These are phyloP conservation scores for Populus euphratica DNA, from an alignment of 345 rosid species.

Conservation along the genomic window DNA sequence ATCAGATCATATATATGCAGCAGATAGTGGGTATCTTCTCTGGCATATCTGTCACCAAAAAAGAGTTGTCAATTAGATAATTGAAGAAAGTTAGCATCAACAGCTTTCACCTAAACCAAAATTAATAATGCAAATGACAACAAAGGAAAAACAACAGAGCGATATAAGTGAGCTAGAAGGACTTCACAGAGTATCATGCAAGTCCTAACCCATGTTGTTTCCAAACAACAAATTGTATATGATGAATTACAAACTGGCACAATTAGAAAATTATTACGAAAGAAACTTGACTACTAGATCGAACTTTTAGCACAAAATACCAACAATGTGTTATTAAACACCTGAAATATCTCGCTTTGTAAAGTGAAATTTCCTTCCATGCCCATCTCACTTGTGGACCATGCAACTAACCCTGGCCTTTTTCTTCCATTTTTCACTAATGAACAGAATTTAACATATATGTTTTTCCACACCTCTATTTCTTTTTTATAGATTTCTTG, in stretches of 20 bases:
- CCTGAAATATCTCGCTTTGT: neutral
- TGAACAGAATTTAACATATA: neutral
- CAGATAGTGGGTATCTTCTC: constrained; percentile 94
- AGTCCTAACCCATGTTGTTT: neutral
- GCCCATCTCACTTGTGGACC: neutral
- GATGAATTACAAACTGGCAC: neutral
- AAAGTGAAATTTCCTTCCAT: neutral
- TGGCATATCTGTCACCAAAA: constrained; percentile 67
- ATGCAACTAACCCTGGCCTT: neutral
- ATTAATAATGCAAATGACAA: neutral
- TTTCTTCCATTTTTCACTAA: neutral
- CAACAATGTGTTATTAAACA: neutral
- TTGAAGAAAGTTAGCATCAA: neutral
- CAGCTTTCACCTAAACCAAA: neutral
- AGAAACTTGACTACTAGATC: neutral
- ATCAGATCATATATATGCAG: constrained; percentile 74
- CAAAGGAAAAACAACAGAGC: neutral
- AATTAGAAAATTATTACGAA: neutral
- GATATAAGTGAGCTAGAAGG: neutral
- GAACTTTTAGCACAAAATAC: neutral
- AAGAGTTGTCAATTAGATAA: constrained; percentile 12
- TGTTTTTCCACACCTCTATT: neutral
- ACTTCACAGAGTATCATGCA: neutral
- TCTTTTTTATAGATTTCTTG: neutral
- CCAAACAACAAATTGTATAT: neutral